Base-by-base conservation (phyloP, 495 filamentous ascomycete species). In the Pseudotulostoma volvatum region DNA sequence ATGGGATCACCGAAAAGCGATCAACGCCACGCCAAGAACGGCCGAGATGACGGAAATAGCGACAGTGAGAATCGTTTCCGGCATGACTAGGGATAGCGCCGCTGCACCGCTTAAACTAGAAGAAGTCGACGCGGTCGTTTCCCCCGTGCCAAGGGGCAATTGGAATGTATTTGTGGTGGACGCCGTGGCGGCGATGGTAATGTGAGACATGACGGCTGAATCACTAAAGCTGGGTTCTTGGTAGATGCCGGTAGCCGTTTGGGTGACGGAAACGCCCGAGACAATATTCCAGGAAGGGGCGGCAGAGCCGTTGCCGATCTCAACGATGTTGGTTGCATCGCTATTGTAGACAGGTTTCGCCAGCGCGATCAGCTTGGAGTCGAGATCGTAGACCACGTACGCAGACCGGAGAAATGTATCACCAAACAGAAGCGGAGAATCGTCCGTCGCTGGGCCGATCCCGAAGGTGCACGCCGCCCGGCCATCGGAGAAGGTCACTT, bases 331-430 rank as follows among this genome's bases (percentile, higher is more conserved):
- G 34, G 18, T 36, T 16, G 36, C 40, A 7, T 33, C 37, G 14
- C 23, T 17, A 49, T 84, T 81, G 53, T 78, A 82, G 41, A 64
- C 68, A 1, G 81, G 81, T 52, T 75, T 75, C 2, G 77, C 81
- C 31, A 87, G 52, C n/a, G 71, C 73, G 43, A 87, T 80, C 53
- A 76, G 59, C 55, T 83, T 77, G 50, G 79, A 82, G 7, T 64
- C 65, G 23, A 85, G 56, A 46, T 85, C 80, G 49, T 79, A 85
- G 3, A 86, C 81, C 7, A 83, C 69, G 48, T 86, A 86, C 2
- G 81, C 81, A 8, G 73, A 77, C 17, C 81, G 64, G 5, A 86
- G 65, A 59, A 86, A 86, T 0, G 81, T 85, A 52, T 86, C 81
- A 16, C 81, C 81, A 14, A 86, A 56, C 3, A 84, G 75, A 23